A percentile compares a stretch with the other conserved stretches of the same genome.
phyloP scores from a whole-genome alignment of 2,329 filamentous ascomycete species.

The Hymenoscyphus salicellus region DNA sequence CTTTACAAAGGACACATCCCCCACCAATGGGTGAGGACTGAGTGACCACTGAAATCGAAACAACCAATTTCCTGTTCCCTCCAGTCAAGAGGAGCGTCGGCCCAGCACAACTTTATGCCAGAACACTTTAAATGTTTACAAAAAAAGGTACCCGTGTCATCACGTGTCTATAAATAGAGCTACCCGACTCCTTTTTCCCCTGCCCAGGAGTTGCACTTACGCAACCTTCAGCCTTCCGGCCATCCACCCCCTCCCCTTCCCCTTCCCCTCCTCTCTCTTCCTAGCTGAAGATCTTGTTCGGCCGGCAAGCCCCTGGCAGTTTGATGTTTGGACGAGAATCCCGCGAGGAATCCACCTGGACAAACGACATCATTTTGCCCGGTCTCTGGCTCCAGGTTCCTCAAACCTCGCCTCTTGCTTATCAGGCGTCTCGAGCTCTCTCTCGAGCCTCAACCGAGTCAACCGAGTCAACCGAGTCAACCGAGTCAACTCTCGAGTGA shows the following conservation, averaged over 20 bases:
- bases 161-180: slow-evolving; percentile 4
- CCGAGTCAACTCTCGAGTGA: background rate
- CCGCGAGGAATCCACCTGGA: background rate
- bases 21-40: too few species aligned
- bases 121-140: too few species aligned
- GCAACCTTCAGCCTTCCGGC: background rate
- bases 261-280: background rate
- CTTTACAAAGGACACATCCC: too few species aligned
- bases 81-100: background rate
- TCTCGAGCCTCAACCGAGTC: background rate
- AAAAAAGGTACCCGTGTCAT: background rate
- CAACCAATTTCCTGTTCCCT: too few species aligned
- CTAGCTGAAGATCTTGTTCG: background rate
- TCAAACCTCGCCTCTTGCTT: background rate
- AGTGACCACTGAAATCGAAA: too few species aligned
- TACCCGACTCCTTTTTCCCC: background rate
- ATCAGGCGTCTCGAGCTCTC: background rate
- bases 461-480: too few species aligned
- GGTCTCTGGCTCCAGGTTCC: background rate
- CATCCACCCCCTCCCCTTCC: background rate
- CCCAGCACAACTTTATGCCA: background rate
- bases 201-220: background rate
- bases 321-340: background rate
- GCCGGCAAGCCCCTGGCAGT: background rate
- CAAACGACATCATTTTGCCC: background rate